Percentiles rank a stretch among this genome's conserved stretches.
These are phyloP conservation scores for Elongisporangium senticosum DNA, from an alignment of 352 stramenopile species.

Conservation along the genomic window DNA sequence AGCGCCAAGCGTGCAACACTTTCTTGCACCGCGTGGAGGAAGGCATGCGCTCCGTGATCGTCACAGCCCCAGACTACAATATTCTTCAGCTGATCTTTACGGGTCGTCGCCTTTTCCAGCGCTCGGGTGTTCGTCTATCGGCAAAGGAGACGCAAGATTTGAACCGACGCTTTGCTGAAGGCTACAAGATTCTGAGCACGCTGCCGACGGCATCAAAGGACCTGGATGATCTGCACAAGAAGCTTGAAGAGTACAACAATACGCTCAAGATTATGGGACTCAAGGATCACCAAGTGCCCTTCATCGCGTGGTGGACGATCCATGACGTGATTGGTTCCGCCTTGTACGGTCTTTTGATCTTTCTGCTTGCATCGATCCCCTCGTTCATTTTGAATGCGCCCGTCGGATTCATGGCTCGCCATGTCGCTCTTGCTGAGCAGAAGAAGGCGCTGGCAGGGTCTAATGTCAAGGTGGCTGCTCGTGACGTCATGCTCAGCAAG, in stretches of 20 bases:
- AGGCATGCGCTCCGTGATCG: constrained; percentile 90
- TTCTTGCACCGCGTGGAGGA: constrained; percentile 83
- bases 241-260: constrained; percentile 84
- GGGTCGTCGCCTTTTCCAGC: constrained; percentile 92
- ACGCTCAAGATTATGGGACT: constrained; percentile 84
- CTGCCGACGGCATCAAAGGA: constrained; percentile 57
- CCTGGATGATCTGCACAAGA: constrained; percentile 51
- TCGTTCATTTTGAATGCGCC: constrained; percentile 89
- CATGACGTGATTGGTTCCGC: constrained; percentile 88
- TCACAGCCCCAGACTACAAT: constrained; percentile 97
- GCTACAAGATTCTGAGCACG: constrained; percentile 80
- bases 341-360: constrained; percentile 78
- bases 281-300: constrained; percentile 88
- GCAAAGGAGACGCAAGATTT: constrained; percentile 91
- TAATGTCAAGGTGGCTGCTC: constrained; percentile 88
- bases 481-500: constrained; percentile 89
- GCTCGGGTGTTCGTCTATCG: constrained; percentile 75
- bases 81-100: constrained; percentile 95
- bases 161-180: constrained; percentile 88
- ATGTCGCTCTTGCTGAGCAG: constrained; percentile 64
- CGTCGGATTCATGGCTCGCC: constrained; percentile 83
- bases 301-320: constrained; percentile 84
- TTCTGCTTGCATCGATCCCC: constrained; percentile 86
- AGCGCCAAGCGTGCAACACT: constrained; percentile 72
- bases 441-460: constrained; percentile 83